Base-by-base conservation (phyloP, 805 yeast species). In the Ogataea sp. region DNA sequence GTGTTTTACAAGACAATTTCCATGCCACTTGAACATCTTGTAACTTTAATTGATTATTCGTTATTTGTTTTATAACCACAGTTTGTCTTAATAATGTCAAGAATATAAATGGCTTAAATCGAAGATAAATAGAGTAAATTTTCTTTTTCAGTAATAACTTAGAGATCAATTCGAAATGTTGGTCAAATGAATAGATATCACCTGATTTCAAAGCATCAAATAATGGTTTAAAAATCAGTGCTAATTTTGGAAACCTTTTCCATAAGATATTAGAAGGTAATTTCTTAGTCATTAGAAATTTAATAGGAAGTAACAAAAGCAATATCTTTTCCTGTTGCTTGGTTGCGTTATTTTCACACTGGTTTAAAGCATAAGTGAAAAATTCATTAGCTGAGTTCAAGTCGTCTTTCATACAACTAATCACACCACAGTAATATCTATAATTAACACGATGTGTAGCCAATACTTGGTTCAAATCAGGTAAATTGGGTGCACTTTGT, bases 361-460 rank as follows among this genome's bases (percentile, higher is more conserved):
- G 33, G 8, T 39, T 39, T 43, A 74, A 58, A 0, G 93, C 88
- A 32, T 61, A 52, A 11, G 65, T 58, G 34, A 86, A 66, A 49
- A 75, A 71, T 13, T 56, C 57, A 41, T 71, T 72, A 3, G 82
- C 80, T 13, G 60, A 59, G 3, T 42, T 58, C 46, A 73, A 76
- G 41, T 83, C 79, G 20, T 75, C 75, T 40, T 80, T 83, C 49
- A 82, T 80, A 31, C 82, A 73, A 37, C 77, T 70, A 39, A 83
- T 65, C 13, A 80, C 67, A 2, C 89, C 86, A 52, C 78, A 69
- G 59, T 78, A 84, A 60, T 83, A 88, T 36, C 77, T 62, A 55
- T 76, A 85, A 2, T 75, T 70, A 29, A 80, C 74, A 3, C 75
- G 66, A 37, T 80, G 81, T 1, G 73, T 55, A 38, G 65, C 68